A percentile compares a stretch with the other conserved stretches of the same genome.
Conservation (phyloP, 2,329 filamentous ascomycete species). For the Ophiostoma piceae region DNA sequence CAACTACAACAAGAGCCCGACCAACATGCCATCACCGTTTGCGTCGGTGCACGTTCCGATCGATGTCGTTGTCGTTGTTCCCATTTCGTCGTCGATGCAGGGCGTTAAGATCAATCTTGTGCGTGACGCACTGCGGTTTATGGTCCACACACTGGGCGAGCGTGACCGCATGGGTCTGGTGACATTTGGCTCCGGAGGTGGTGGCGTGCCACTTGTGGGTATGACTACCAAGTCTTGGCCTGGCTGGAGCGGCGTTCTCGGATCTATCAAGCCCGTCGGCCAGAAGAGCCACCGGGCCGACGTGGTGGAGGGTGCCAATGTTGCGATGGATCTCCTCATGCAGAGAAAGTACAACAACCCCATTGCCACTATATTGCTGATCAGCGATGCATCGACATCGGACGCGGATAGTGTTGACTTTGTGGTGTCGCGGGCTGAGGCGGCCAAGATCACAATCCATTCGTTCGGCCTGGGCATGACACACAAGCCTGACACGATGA, state of each 20-base stretch:
- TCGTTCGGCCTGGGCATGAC: conserved; percentile 95
- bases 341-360: conserved; percentile 94
- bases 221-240: conserved; percentile 96
- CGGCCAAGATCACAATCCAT: conserved; percentile 94
- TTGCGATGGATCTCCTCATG: conserved; percentile 98
- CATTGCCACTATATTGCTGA: conserved; percentile 89
- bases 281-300: conserved; percentile 96
- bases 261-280: conserved; percentile 84
- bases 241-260: conserved; percentile 81
- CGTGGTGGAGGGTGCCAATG: conserved; percentile 94
- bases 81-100: conserved; percentile 97
- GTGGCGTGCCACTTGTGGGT: conserved; percentile 90
- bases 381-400: conserved; percentile 93
- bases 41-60: conserved; percentile 77
- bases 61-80: conserved; percentile 93
- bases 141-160: conserved; percentile 84
- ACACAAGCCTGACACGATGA: conserved; percentile 98
- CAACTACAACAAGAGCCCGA: conserved; percentile 53
- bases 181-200: conserved; percentile 90
- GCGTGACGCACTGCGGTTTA: conserved; percentile 84
- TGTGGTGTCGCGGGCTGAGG: conserved; percentile 91
- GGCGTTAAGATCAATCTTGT: conserved; percentile 97
- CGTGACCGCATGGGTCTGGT: conserved; percentile 95
- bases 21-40: conserved; percentile 30
- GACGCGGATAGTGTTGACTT: conserved; percentile 96